Percentiles rank a stretch among this genome's conserved stretches.
phyloP scores from a whole-genome alignment of 805 yeast genomes.

The Saturnispora halmiae region DNA sequence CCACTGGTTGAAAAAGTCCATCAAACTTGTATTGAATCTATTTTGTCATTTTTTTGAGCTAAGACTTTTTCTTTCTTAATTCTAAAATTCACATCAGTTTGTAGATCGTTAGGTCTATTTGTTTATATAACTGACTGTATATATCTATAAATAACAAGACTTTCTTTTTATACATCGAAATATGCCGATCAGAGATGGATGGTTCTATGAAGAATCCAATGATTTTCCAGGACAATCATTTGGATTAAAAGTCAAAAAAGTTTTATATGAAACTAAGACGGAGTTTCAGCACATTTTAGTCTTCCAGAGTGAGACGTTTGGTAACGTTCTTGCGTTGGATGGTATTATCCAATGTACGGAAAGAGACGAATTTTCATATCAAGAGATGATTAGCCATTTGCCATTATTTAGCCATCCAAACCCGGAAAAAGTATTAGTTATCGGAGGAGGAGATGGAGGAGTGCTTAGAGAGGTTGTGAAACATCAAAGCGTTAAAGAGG shows the following conservation, averaged over 20 bases:
- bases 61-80: too few relatives aligned
- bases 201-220: slow-evolving; percentile 75
- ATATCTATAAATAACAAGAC: neutral
- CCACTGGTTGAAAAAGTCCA: slow-evolving; percentile 45
- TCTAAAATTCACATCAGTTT: too few relatives aligned
- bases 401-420: slow-evolving; percentile 69
- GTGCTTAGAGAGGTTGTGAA: slow-evolving; percentile 91
- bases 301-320: slow-evolving; percentile 66
- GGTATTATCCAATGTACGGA: slow-evolving; percentile 90
- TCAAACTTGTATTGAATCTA: slow-evolving; percentile 13
- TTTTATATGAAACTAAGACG: slow-evolving; percentile 60
- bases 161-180: too few relatives aligned
- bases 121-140: too few relatives aligned
- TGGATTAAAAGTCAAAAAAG: slow-evolving; percentile 49
- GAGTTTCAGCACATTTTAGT: slow-evolving; percentile 76
- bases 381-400: slow-evolving; percentile 81
- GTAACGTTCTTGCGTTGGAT: slow-evolving; percentile 82
- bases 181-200: slow-evolving; percentile 46
- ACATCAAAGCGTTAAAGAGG: slow-evolving; percentile 79
- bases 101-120: too few relatives aligned
- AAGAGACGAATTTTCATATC: slow-evolving; percentile 88
- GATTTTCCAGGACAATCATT: slow-evolving; percentile 88
- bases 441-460: slow-evolving; percentile 99
- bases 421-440: slow-evolving; percentile 86
- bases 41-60: neutral